Conservation (phyloP, 371 early-diverging fungal species). For the Mortierella sp. region DNA sequence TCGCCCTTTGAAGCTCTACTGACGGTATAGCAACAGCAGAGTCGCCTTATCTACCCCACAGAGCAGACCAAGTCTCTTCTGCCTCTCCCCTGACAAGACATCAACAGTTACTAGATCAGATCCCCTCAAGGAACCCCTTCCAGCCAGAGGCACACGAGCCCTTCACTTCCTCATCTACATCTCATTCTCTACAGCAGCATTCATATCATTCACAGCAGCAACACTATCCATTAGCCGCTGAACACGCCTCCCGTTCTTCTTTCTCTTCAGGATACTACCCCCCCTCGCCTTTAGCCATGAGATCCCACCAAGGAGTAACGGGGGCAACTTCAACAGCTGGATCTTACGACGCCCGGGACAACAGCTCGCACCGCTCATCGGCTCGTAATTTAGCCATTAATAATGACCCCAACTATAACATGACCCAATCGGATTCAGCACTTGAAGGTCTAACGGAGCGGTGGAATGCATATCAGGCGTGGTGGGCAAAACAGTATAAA, state of each 20-base stretch:
- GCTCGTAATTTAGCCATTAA: background rate
- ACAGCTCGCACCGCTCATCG: constrained; percentile 18
- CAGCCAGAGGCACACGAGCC: background rate
- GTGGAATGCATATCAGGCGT: constrained; percentile 48
- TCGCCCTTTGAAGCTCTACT: background rate
- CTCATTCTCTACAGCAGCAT: constrained; percentile 4
- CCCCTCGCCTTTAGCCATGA: constrained; percentile 1
- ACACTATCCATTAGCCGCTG: background rate
- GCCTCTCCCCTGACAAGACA: background rate
- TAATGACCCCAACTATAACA: constrained; percentile 24
- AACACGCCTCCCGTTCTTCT: background rate
- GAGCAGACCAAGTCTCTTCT: background rate
- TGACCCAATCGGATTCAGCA: constrained; percentile 43
- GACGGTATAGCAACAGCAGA: background rate
- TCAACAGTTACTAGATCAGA: background rate
- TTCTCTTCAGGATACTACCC: background rate
- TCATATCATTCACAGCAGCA: constrained; percentile 6
- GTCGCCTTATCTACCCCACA: background rate
- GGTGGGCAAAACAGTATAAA: constrained; percentile 39
- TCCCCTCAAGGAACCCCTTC: constrained; percentile 1
- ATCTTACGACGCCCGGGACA: constrained; percentile 13
- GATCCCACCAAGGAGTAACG: background rate
- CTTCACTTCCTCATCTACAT: background rate
- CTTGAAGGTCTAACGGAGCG: constrained; percentile 45
- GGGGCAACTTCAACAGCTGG: constrained; percentile 10